Percentiles rank a stretch among this genome's conserved stretches.
phyloP scores from a whole-genome alignment of 2,329 filamentous ascomycete genomes.

The Verticillium isaacii region DNA sequence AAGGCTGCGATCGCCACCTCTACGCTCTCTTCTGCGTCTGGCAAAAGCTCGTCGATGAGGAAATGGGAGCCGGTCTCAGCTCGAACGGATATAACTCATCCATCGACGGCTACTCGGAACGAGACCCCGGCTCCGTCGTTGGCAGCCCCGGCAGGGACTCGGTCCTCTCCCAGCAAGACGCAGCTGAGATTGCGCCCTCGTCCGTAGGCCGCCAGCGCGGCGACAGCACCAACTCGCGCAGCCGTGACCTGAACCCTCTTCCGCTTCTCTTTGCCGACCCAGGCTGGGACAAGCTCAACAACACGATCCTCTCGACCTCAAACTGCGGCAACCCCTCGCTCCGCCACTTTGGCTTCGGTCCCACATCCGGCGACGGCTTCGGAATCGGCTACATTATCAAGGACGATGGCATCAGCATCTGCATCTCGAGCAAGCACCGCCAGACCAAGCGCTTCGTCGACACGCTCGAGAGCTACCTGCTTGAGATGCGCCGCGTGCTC shows the following conservation, averaged over 20 bases:
- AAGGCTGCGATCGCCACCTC: slow-evolving; percentile 88
- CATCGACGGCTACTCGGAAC: slow-evolving; percentile 40
- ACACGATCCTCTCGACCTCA: slow-evolving; percentile 90
- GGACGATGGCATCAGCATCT: slow-evolving; percentile 84
- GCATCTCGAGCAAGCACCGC: slow-evolving; percentile 86
- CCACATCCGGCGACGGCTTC: slow-evolving; percentile 89
- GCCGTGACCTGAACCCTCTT: slow-evolving; percentile 41
- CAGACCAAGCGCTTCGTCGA: slow-evolving; percentile 90
- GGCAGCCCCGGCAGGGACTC: slow-evolving; percentile 52
- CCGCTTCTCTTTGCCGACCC: slow-evolving; percentile 81
- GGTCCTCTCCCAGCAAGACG: slow-evolving; percentile 25
- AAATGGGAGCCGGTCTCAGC: slow-evolving; percentile 48
- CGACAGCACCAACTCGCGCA: slow-evolving; percentile 49
- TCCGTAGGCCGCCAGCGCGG: slow-evolving; percentile 30
- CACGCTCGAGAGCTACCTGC: slow-evolving; percentile 81
- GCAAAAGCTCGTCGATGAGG: slow-evolving; percentile 82
- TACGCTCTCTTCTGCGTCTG: slow-evolving; percentile 94
- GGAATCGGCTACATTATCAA: slow-evolving; percentile 99
- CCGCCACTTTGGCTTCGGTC: slow-evolving; percentile 93
- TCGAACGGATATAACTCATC: slow-evolving; percentile 64
- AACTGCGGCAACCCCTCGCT: slow-evolving; percentile 97
- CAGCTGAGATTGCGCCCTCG: not conserved
- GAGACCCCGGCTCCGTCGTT: slow-evolving; percentile 38
- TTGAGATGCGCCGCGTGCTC: slow-evolving; percentile 84
- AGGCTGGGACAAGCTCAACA: slow-evolving; percentile 95